These are phyloP conservation scores for Pouteria campechiana DNA, from an alignment of 179 eudicot genomes.

Conservation along the genomic window DNA sequence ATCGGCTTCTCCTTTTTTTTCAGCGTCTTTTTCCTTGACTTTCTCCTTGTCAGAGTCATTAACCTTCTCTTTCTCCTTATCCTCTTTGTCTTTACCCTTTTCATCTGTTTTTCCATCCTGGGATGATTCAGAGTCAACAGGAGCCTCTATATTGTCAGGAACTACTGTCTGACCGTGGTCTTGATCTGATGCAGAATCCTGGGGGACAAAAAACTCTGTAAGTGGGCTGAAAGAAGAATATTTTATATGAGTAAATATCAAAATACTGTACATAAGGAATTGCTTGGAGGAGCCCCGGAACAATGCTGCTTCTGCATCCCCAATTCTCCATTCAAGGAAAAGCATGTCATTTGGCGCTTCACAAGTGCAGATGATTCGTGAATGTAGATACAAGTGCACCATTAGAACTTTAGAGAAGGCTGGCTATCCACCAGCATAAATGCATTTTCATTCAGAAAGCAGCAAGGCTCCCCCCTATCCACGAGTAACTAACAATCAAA, in stretches of 20 bases:
- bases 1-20: slow-evolving; percentile 55
- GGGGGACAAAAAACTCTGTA: neutral
- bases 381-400: too few relatives aligned
- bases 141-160: slow-evolving; percentile 39
- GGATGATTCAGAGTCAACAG: slow-evolving; percentile 38
- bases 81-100: slow-evolving; percentile 75
- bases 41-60: slow-evolving; percentile 73
- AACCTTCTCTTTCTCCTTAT: slow-evolving; percentile 43
- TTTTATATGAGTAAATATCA: slow-evolving; percentile 6
- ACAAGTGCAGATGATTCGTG: too few relatives aligned
- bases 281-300: too few relatives aligned
- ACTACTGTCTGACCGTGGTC: slow-evolving; percentile 47
- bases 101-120: slow-evolving; percentile 46
- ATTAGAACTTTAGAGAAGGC: too few relatives aligned
- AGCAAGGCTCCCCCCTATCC: too few relatives aligned
- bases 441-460: too few relatives aligned
- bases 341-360: too few relatives aligned
- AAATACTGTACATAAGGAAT: too few relatives aligned
- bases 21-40: slow-evolving; percentile 69
- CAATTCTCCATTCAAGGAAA: too few relatives aligned
- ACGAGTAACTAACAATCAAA: too few relatives aligned
- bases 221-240: neutral
- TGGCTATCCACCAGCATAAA: too few relatives aligned
- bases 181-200: slow-evolving; percentile 56
- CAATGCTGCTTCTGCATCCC: too few relatives aligned